Conservation (phyloP, 225 moss, liverwort and hornwort genomes). For the Pleurozium schreberi region DNA sequence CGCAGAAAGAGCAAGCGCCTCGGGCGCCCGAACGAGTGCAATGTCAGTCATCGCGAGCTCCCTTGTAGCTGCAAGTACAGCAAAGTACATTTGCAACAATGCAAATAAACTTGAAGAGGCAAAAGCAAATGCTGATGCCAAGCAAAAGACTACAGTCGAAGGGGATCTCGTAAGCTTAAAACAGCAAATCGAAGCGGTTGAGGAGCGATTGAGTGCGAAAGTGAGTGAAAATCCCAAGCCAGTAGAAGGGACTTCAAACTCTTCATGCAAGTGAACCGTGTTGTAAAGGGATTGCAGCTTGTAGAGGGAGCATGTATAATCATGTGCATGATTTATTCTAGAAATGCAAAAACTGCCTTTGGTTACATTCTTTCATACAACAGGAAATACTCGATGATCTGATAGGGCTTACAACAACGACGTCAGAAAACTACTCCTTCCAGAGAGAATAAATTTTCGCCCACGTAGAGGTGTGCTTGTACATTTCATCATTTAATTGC, state of each 20-base stretch:
- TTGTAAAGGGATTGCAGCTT: slow-evolving; percentile 61
- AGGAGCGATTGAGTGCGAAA: no score
- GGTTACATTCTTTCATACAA: not conserved
- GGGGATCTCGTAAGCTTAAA: no score
- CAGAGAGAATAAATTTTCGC: slow-evolving; percentile 10
- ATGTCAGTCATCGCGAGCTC: no score
- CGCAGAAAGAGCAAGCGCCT: no score
- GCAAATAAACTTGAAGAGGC: no score
- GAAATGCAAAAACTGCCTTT: not conserved
- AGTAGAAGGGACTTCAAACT: slow-evolving; percentile 38
- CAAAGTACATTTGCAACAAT: no score
- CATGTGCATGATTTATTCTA: not conserved
- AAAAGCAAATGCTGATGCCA: no score
- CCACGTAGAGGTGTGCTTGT: not conserved
- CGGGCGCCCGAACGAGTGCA: no score
- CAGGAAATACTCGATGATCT: not conserved
- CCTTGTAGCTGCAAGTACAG: no score
- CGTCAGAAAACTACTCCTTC: slow-evolving; percentile 31
- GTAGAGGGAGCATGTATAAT: not conserved
- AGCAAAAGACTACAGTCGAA: no score
- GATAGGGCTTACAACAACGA: slow-evolving; percentile 16
- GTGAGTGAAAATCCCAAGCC: slow-evolving; percentile 70
- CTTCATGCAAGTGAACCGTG: slow-evolving; percentile 13
- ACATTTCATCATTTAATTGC: not conserved
- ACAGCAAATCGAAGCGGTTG: no score